phyloP scores from a whole-genome alignment of 176 grass and related monocot species.

The Aegilops bicornis region DNA sequence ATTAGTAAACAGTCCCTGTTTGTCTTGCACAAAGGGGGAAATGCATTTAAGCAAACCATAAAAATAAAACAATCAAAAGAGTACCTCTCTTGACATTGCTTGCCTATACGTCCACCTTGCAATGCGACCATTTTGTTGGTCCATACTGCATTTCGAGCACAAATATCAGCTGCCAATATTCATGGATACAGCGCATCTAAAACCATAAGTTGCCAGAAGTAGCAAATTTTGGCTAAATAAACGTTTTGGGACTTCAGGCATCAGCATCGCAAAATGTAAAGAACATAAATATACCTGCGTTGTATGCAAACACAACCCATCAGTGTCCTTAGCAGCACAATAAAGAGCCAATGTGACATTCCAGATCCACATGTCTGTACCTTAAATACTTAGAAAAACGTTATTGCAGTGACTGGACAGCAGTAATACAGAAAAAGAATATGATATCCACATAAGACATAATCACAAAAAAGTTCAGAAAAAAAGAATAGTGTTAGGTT shows the following conservation, averaged over 20 bases:
- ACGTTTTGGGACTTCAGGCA: background rate
- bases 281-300: background rate
- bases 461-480: too few species aligned
- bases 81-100: too few species aligned
- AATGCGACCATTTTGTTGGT: too few species aligned
- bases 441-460: too few species aligned
- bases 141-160: too few species aligned
- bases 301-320: background rate
- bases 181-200: background rate
- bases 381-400: background rate
- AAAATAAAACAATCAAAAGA: too few species aligned
- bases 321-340: background rate
- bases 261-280: background rate
- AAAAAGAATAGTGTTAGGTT: too few species aligned
- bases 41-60: background rate
- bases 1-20: background rate
- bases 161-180: background rate
- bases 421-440: too few species aligned
- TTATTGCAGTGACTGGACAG: too few species aligned
- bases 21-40: background rate
- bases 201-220: background rate
- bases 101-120: too few species aligned
- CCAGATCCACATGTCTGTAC: background rate
- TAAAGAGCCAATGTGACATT: background rate
- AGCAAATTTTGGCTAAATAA: background rate